A percentile compares a stretch with the other conserved stretches of the same genome.
phyloP scores from a whole-genome alignment of 163 green algal species.

The Prototheca wickerhamii region DNA sequence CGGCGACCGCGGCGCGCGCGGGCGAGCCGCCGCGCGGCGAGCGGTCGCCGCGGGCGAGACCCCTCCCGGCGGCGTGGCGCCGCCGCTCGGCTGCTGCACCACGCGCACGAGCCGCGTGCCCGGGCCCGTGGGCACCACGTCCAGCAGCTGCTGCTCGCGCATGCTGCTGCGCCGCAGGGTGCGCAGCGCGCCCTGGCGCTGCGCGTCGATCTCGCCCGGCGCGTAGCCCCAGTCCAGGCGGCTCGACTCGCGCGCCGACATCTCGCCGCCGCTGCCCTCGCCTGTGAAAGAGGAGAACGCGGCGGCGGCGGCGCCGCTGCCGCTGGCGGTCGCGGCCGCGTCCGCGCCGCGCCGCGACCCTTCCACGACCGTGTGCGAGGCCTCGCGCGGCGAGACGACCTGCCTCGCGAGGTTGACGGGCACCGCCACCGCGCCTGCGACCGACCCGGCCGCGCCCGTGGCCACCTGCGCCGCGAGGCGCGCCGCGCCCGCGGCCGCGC shows the following conservation, averaged over 20 bases:
- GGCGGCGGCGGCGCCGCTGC: background rate
- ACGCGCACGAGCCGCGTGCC: constrained; percentile 26
- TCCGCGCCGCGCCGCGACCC: background rate
- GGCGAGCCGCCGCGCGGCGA: no score
- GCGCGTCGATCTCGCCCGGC: background rate
- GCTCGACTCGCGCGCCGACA: background rate
- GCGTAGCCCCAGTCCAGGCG: background rate
- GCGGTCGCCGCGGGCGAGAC: no score
- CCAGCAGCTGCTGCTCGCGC: background rate
- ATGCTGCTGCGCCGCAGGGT: constrained; percentile 17
- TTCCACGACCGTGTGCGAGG: no score
- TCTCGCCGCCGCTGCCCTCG: no score
- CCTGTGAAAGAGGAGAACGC: background rate
- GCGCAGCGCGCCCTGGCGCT: background rate
- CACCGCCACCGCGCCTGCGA: background rate
- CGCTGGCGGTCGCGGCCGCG: background rate
- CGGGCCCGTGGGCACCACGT: constrained; percentile 13
- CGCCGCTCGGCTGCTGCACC: constrained; percentile 5
- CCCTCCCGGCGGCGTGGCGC: background rate
- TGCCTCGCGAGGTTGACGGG: background rate
- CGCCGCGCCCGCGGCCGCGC: background rate
- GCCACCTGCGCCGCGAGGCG: background rate
- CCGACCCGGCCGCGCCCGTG: background rate
- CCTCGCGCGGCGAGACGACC: no score
- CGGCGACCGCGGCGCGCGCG: no score